Evolutionary conservation across 2,329 filamentous ascomycete species (phyloP).

Genomic region (Orbilia ellipsospora): DNA sequence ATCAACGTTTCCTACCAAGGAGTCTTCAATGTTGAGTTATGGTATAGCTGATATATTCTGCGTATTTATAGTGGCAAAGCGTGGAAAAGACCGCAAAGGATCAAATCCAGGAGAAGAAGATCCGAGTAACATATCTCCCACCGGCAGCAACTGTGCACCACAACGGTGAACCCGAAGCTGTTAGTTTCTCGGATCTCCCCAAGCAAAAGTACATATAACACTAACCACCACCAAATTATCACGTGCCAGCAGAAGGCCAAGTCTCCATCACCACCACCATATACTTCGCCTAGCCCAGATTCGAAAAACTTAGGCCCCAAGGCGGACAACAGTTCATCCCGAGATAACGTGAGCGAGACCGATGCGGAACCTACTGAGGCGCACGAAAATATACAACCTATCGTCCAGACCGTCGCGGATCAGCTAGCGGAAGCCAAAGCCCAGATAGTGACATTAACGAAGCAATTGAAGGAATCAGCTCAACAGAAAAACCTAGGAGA

Average conservation of each 20-base stretch:
- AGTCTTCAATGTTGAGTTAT: constrained; percentile 35
- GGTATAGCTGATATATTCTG: constrained; percentile 23
- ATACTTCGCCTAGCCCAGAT: constrained; percentile 57
- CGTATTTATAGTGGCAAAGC: constrained; percentile 73
- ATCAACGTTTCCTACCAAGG: background rate
- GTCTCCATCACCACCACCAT: constrained; percentile 57
- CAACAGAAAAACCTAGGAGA: constrained; percentile 79
- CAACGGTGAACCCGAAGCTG: constrained; percentile 56
- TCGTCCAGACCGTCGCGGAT: constrained; percentile 73
- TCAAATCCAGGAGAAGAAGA: constrained; percentile 90
- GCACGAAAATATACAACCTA: constrained; percentile 62
- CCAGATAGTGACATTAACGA: constrained; percentile 75
- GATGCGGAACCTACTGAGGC: constrained; percentile 59
- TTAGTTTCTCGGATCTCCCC: constrained; percentile 18
- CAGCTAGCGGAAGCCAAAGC: constrained; percentile 81
- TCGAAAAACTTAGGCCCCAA: constrained; percentile 56
- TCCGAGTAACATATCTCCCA: constrained; percentile 85
- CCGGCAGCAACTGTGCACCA: constrained; percentile 63
- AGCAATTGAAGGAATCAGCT: constrained; percentile 74
- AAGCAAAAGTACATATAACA: constrained; percentile 1
- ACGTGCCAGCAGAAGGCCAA: constrained; percentile 19
- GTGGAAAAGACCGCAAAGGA: constrained; percentile 79
- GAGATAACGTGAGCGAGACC: constrained; percentile 58
- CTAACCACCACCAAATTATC: constrained; percentile 6
- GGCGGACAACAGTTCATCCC: constrained; percentile 57